A percentile compares a stretch with the other conserved stretches of the same genome.
Conservation (phyloP, 73 alveolate genomes). For the Halteria grandinella region DNA sequence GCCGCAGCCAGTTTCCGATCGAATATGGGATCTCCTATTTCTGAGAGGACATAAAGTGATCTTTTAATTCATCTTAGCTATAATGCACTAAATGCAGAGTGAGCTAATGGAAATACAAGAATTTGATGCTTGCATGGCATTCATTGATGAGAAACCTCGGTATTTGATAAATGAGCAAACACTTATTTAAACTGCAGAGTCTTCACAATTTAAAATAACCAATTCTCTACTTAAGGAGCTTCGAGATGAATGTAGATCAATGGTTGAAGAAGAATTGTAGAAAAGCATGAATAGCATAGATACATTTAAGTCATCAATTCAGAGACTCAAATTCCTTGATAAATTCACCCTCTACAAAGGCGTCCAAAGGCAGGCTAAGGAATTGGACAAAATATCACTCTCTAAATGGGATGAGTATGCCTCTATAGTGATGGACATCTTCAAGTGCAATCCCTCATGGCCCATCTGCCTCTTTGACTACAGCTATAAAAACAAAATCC, state of each 20-base stretch:
- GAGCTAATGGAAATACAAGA: conserved; percentile 61
- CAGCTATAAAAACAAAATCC: conserved; percentile 48
- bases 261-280: conserved; percentile 19
- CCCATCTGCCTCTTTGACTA: conserved; percentile 70
- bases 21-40: conserved; percentile 83
- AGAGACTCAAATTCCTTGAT: conserved; percentile 40
- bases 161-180: background rate
- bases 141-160: conserved; percentile 26
- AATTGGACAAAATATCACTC: background rate
- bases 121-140: conserved; percentile 23
- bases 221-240: conserved; percentile 3
- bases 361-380: background rate
- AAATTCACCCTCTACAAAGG: conserved; percentile 54
- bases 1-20: conserved; percentile 65
- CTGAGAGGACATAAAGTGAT: conserved; percentile 67
- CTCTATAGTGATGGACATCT: background rate
- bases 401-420: background rate
- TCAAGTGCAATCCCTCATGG: conserved; percentile 58
- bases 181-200: conserved; percentile 3
- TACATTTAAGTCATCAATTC: background rate
- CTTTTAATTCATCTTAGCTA: conserved; percentile 73
- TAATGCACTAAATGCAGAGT: conserved; percentile 64
- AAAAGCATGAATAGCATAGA: background rate
- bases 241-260: conserved; percentile 8
- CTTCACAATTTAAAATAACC: background rate